A percentile compares a stretch with the other conserved stretches of the same genome.
These are phyloP conservation scores for Skeletonema grethae DNA, from an alignment of 108 stramenopile genomes.

Conservation along the genomic window DNA sequence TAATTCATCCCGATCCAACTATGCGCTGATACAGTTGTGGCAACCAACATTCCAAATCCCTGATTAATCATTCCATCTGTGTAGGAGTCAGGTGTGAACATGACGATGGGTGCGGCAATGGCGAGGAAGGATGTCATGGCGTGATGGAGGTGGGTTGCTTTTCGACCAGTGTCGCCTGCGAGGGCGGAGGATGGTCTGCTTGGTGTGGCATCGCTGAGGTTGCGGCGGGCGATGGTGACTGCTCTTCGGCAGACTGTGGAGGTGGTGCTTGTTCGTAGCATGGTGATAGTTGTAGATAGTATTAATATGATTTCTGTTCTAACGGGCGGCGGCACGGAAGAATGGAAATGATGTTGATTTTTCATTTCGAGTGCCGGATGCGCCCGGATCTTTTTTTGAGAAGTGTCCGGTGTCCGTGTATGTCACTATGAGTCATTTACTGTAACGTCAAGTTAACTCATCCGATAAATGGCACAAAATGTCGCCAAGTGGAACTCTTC, in stretches of 20 bases:
- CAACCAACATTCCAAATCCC: slow-evolving; percentile 70
- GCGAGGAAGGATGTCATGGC: slow-evolving; percentile 67
- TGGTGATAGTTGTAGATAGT: background rate
- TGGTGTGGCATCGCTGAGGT: slow-evolving; percentile 21
- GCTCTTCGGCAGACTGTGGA: slow-evolving; percentile 10
- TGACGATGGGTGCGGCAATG: slow-evolving; percentile 67
- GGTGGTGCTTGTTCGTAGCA: slow-evolving; percentile 7
- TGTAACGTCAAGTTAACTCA: too few relatives aligned
- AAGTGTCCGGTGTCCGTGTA: too few relatives aligned
- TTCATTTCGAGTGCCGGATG: too few relatives aligned
- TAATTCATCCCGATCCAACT: slow-evolving; percentile 92
- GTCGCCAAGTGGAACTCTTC: background rate
- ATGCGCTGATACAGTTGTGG: slow-evolving; percentile 78
- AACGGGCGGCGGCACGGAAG: background rate
- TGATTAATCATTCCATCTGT: slow-evolving; percentile 66
- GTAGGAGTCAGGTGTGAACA: slow-evolving; percentile 61
- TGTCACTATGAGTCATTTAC: too few relatives aligned
- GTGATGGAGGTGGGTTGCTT: slow-evolving; percentile 79
- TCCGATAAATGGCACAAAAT: too few relatives aligned
- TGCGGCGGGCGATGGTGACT: slow-evolving; percentile 13
- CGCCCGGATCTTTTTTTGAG: too few relatives aligned
- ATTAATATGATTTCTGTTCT: too few relatives aligned
- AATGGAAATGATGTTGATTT: too few relatives aligned
- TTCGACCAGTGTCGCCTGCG: slow-evolving; percentile 71
- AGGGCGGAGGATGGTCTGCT: slow-evolving; percentile 45